Percentiles rank a stretch among this genome's conserved stretches.
Evolutionary conservation across 768 basidiomycete genomes (phyloP).

Genomic region (Exidia glandulosa): DNA sequence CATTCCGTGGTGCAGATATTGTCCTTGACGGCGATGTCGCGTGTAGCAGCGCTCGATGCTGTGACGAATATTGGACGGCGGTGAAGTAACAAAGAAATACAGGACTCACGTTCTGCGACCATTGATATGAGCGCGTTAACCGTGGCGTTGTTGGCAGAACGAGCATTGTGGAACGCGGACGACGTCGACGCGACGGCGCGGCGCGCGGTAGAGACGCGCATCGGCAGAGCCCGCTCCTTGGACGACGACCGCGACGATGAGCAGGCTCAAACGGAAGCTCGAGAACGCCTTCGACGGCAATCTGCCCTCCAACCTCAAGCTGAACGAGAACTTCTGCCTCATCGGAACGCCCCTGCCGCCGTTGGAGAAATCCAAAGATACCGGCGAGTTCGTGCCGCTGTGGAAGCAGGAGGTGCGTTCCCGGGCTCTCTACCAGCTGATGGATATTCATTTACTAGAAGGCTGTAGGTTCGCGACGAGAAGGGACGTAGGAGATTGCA

Average conservation of each 20-base stretch:
- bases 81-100: background rate
- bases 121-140: background rate
- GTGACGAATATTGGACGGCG: too few species aligned
- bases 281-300: slow-evolving; percentile 65
- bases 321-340: slow-evolving; percentile 79
- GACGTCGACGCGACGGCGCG: slow-evolving; percentile 12
- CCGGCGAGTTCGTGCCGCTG: slow-evolving; percentile 87
- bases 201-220: slow-evolving; percentile 8
- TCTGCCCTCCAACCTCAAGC: slow-evolving; percentile 45
- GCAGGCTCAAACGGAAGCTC: slow-evolving; percentile 72
- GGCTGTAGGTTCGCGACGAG: slow-evolving; percentile 73
- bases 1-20: slow-evolving; percentile 64
- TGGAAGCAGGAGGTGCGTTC: slow-evolving; percentile 90
- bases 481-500: slow-evolving; percentile 87
- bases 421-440: slow-evolving; percentile 11
- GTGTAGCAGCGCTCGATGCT: background rate
- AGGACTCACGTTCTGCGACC: background rate
- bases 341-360: slow-evolving; percentile 93
- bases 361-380: slow-evolving; percentile 87
- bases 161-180: background rate
- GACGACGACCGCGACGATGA: slow-evolving; percentile 28
- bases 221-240: slow-evolving; percentile 1
- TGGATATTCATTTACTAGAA: slow-evolving; percentile 8
- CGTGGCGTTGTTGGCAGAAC: background rate
- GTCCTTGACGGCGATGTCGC: slow-evolving; percentile 64